These are phyloP conservation scores for Xerocomellus amylosporus DNA, from an alignment of 768 basidiomycete species.

Conservation along the genomic window DNA sequence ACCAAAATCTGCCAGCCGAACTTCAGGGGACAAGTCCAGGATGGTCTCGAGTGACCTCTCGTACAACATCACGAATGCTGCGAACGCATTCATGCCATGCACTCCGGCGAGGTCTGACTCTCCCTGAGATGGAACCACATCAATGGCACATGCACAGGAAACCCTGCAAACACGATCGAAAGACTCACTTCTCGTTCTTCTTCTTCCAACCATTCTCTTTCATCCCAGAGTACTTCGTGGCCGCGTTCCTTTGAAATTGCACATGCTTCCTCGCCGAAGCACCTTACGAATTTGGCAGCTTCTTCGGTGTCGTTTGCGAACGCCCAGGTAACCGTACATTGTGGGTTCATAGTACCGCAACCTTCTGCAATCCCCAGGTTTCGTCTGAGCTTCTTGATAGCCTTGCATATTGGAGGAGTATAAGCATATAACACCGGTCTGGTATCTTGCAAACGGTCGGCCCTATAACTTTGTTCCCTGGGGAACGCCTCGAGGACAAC, in stretches of 20 bases:
- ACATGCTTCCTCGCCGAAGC: slow-evolving; percentile 60
- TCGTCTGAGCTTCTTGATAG: slow-evolving; percentile 64
- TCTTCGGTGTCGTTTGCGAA: slow-evolving; percentile 62
- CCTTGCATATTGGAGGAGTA: slow-evolving; percentile 65
- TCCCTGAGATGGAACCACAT: slow-evolving; percentile 40
- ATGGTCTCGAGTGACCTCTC: slow-evolving; percentile 54
- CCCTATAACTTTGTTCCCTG: slow-evolving; percentile 37
- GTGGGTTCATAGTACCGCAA: slow-evolving; percentile 46
- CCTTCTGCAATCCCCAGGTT: slow-evolving; percentile 62
- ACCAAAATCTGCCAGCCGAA: slow-evolving; percentile 45
- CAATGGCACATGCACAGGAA: slow-evolving; percentile 11
- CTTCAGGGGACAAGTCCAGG: slow-evolving; percentile 48
- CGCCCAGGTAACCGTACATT: slow-evolving; percentile 48
- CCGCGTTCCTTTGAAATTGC: slow-evolving; percentile 41
- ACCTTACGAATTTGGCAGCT: slow-evolving; percentile 52
- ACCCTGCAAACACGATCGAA: slow-evolving; percentile 10
- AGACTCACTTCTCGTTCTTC: slow-evolving; percentile 50
- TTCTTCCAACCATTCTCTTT: slow-evolving; percentile 59
- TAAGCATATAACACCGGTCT: slow-evolving; percentile 42
- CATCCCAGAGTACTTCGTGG: slow-evolving; percentile 47
- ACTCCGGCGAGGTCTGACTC: slow-evolving; percentile 56
- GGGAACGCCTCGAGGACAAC: slow-evolving; percentile 70
- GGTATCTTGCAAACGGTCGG: slow-evolving; percentile 3
- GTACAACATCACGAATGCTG: slow-evolving; percentile 61
- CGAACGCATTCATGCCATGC: slow-evolving; percentile 68